Base-by-base conservation (phyloP, 2,329 filamentous ascomycete genomes). In the Lecanoromycetidae sp. region DNA sequence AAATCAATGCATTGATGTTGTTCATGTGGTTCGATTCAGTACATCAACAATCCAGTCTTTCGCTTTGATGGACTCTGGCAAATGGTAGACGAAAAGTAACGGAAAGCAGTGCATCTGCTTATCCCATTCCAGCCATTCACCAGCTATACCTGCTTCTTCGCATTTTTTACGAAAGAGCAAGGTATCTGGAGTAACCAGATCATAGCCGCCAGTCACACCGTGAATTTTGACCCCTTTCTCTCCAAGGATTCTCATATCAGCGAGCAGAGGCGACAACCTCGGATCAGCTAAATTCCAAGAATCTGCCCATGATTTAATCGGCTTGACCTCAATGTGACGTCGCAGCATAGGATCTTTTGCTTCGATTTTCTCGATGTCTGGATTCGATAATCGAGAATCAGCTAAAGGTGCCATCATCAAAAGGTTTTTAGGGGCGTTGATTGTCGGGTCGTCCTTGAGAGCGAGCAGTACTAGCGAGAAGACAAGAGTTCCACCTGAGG, bases 71-170 rank as follows among this genome's bases (percentile, higher is more conserved):
- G 70, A 66, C 53, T 77, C 74, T 4, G 56, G 60, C 22, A 77
- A 30, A 0, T 66, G 65, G 52, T 72, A 76, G 2, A 63, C 60
- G 37, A 67, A 70, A 1, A 71, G 68, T 29, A 79, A 57, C 1
- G 72, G 66, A 44, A 77, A 79, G 50, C 72, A 76, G 57, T 79
- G 76, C 71, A 79, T 79, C 60, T 77, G 72, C 15, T 69, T 69
- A 15, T 75, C 68, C 75, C 76, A 79, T 8, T 75, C 63, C 33
- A 79, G 53, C 76, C 76, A 79, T 46, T 72, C 63, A 0, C 76
- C 76, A 1, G 58, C 40, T 0, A 78, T 65, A 0, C 67, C 65
- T 15, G 60, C 56, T 35, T 68, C 57, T 23, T 62, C 61, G 5
- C 68, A 71, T 45, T 63, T 66, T 2, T 73, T 65, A 4, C 71